phyloP scores from a whole-genome alignment of 345 rosid species.

The Mangifera indica region DNA sequence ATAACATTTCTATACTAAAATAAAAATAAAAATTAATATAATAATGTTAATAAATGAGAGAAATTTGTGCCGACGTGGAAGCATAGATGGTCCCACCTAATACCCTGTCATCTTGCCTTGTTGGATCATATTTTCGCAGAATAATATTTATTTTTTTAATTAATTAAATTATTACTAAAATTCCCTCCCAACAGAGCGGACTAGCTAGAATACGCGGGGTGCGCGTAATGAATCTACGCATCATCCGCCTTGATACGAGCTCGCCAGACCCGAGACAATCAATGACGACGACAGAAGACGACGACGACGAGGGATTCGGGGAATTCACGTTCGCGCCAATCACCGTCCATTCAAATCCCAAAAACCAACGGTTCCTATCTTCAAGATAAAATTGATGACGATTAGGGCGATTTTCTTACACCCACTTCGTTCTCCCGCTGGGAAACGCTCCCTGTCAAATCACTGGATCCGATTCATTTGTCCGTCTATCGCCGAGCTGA shows the following conservation, averaged over 20 bases:
- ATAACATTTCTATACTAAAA: too few species aligned
- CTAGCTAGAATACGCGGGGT: neutral
- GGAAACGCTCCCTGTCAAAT: slow-evolving; percentile 27
- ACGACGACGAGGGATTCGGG: slow-evolving; percentile 51
- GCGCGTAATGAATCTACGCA: slow-evolving; percentile 29
- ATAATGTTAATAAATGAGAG: neutral
- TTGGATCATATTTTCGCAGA: neutral
- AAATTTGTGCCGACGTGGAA: too few species aligned
- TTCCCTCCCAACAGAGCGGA: too few species aligned
- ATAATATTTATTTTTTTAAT: too few species aligned
- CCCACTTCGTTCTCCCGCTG: slow-evolving; percentile 28
- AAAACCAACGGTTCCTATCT: slow-evolving; percentile 40
- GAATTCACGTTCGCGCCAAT: slow-evolving; percentile 42
- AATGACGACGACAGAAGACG: slow-evolving; percentile 38
- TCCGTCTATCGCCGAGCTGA: slow-evolving; percentile 19
- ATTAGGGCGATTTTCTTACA: slow-evolving; percentile 78
- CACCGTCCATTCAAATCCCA: slow-evolving; percentile 5
- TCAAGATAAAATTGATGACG: slow-evolving; percentile 44
- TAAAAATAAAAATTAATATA: too few species aligned
- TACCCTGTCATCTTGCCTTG: neutral
- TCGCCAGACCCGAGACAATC: slow-evolving; percentile 4
- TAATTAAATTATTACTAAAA: too few species aligned
- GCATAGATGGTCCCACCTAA: too few species aligned
- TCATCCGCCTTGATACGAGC: neutral
- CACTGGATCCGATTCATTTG: slow-evolving; percentile 14